Conservation (phyloP, 106 monocot genomes). For the Dendrobium chrysotoxum region DNA sequence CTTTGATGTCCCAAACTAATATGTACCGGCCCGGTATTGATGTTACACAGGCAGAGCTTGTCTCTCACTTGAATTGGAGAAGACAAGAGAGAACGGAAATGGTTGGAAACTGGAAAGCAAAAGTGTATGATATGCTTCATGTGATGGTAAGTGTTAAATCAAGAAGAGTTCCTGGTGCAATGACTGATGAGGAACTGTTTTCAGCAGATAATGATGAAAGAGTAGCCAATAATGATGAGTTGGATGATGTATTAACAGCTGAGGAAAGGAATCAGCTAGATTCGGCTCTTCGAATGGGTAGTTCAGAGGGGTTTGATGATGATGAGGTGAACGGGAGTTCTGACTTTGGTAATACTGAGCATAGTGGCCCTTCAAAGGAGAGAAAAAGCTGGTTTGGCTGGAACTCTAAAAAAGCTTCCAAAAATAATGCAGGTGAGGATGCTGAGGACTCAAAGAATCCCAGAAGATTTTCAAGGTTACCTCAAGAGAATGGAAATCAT, state of each 20-base stretch:
- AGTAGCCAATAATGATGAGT: constrained; percentile 35
- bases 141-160: constrained; percentile 93
- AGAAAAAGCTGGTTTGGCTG: constrained; percentile 86
- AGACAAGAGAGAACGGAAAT: constrained; percentile 78
- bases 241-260: constrained; percentile 78
- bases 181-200: constrained; percentile 93
- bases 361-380: constrained; percentile 45
- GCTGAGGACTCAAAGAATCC: constrained; percentile 21
- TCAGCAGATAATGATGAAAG: constrained; percentile 52
- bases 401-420: constrained; percentile 41
- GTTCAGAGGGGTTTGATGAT: constrained; percentile 44
- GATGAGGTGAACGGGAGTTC: constrained; percentile 31
- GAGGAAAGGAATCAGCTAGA: constrained; percentile 88
- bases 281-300: constrained; percentile 61
- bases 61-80: constrained; percentile 90
- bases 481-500: constrained; percentile 27
- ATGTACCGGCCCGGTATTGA: constrained; percentile 97
- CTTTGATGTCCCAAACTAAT: constrained; percentile 92
- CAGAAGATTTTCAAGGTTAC: constrained; percentile 28
- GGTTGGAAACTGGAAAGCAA: constrained; percentile 88
- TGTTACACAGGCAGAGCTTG: constrained; percentile 85
- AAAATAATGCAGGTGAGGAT: constrained; percentile 33
- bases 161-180: constrained; percentile 85
- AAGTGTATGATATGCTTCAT: constrained; percentile 90
- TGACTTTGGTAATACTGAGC: constrained; percentile 22